A percentile compares a stretch with the other conserved stretches of the same genome.
These are phyloP conservation scores for Intubia oerlemansii DNA, from an alignment of 2,329 filamentous ascomycete genomes.

Conservation along the genomic window DNA sequence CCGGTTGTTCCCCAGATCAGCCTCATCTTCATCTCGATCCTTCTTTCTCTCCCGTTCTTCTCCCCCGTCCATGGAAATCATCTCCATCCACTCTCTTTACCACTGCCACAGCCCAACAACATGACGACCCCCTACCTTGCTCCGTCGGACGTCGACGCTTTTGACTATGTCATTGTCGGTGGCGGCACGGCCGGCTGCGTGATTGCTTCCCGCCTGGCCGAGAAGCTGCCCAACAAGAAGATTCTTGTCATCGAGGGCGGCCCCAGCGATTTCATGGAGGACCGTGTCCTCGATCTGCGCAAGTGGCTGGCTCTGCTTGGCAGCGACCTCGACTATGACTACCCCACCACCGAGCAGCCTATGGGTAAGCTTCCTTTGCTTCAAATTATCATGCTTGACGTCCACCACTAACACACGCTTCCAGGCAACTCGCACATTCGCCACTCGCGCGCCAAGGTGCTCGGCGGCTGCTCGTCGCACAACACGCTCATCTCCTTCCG, in stretches of 20 bases:
- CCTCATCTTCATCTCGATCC: not conserved
- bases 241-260: conserved; percentile 74
- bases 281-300: conserved; percentile 67
- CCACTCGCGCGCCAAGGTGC: conserved; percentile 78
- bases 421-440: conserved; percentile 70
- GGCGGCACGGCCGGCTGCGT: conserved; percentile 77
- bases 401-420: not conserved
- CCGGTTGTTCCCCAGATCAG: not conserved
- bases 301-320: conserved; percentile 74
- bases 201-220: conserved; percentile 55
- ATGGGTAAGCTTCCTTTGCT: conserved; percentile 25
- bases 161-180: conserved; percentile 71
- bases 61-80: not conserved
- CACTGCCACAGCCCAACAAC: no score
- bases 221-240: conserved; percentile 57
- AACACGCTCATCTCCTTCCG: conserved; percentile 89
- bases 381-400: not conserved
- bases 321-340: conserved; percentile 80
- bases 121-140: conserved; percentile 52
- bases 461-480: conserved; percentile 83
- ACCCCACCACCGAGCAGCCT: conserved; percentile 73
- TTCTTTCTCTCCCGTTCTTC: not conserved
- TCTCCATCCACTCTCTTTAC: no score
- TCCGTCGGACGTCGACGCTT: conserved; percentile 40
- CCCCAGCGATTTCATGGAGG: conserved; percentile 74